Percentiles rank a stretch among this genome's conserved stretches.
Evolutionary conservation across 257 asterid species (phyloP).

Genomic region (Nicotiana attenuata): DNA sequence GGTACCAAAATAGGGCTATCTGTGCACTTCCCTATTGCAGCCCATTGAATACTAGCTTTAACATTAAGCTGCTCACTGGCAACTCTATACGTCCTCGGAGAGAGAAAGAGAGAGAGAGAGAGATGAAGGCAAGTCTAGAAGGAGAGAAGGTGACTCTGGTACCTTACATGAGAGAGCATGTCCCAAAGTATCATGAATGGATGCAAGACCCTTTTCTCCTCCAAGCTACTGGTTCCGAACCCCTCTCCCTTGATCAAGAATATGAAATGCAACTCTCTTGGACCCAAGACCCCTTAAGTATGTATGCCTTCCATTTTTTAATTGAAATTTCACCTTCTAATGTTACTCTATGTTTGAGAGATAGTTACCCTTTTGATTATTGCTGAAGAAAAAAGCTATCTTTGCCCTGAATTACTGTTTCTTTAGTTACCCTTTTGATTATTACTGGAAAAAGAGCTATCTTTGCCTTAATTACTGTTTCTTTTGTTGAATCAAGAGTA

Average conservation of each 20-base stretch:
- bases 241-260: constrained; percentile 69
- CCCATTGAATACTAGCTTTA: too few species aligned
- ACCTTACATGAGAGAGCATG: constrained; percentile 91
- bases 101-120: neutral
- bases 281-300: constrained; percentile 80
- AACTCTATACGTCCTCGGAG: neutral
- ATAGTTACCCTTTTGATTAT: neutral
- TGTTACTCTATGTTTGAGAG: neutral
- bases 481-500: neutral
- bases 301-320: constrained; percentile 23
- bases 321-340: neutral
- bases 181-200: constrained; percentile 79
- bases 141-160: constrained; percentile 77
- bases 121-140: constrained; percentile 58
- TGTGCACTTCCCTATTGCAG: too few species aligned
- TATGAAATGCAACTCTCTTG: constrained; percentile 84
- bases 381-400: neutral
- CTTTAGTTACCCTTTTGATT: neutral
- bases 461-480: neutral
- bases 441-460: neutral
- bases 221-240: constrained; percentile 92
- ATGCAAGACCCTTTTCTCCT: constrained; percentile 88
- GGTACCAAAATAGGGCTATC: too few species aligned
- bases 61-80: neutral
- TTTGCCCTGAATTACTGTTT: neutral